phyloP scores from a whole-genome alignment of 192 early-diverging fungal species.

The Geranomyces michiganensis region DNA sequence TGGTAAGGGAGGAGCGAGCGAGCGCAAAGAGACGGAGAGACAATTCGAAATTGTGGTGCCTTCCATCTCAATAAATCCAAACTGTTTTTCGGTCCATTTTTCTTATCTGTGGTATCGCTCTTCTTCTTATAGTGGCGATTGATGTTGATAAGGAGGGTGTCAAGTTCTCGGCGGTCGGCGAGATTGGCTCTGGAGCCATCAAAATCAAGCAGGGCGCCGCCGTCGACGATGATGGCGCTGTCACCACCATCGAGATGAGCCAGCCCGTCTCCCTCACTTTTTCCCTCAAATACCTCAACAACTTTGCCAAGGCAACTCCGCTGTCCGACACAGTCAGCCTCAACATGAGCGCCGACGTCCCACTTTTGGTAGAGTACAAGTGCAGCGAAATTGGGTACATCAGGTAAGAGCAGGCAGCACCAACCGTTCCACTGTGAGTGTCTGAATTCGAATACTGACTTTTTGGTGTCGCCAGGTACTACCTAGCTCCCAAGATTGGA shows the following conservation, averaged over 20 bases:
- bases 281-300: slow-evolving; percentile 90
- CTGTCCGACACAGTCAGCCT: slow-evolving; percentile 76
- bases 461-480: slow-evolving; percentile 56
- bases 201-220: slow-evolving; percentile 71
- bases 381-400: slow-evolving; percentile 88
- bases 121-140: slow-evolving; percentile 67
- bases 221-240: slow-evolving; percentile 61
- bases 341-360: slow-evolving; percentile 83
- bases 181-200: slow-evolving; percentile 83
- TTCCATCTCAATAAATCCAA: too few species aligned
- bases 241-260: slow-evolving; percentile 79
- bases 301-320: slow-evolving; percentile 95
- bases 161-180: slow-evolving; percentile 85
- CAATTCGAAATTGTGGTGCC: too few species aligned
- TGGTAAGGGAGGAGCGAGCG: slow-evolving; percentile 57
- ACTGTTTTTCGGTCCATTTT: neutral
- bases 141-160: slow-evolving; percentile 92
- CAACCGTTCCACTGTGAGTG: neutral
- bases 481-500: slow-evolving; percentile 81
- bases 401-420: slow-evolving; percentile 51
- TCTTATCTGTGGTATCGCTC: neutral
- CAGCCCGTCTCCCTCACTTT: slow-evolving; percentile 83
- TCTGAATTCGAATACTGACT: neutral
- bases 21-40: neutral
- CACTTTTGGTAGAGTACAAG: slow-evolving; percentile 92